Percentiles rank a stretch among this genome's conserved stretches.
phyloP scores from a whole-genome alignment of 225 moss, liverwort and hornwort genomes.

The Pseudisothecium myosuroides region DNA sequence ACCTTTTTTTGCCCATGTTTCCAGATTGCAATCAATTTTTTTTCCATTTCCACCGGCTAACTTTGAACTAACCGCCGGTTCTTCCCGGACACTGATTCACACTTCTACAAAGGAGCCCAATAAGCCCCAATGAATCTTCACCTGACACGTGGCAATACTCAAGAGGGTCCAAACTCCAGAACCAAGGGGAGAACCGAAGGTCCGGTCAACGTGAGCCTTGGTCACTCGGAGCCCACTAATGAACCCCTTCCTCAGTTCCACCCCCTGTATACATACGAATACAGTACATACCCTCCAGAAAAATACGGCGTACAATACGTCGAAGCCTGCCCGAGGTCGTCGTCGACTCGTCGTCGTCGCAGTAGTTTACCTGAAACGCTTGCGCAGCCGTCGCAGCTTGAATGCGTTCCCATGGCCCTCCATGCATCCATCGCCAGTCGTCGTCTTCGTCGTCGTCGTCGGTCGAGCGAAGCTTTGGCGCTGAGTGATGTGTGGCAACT shows the following conservation, averaged over 20 bases:
- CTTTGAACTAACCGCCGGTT: too few relatives aligned
- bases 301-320: neutral
- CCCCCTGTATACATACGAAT: neutral
- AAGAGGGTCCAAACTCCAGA: neutral
- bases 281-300: rapidly evolving
- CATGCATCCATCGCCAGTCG: neutral
- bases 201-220: neutral
- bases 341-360: neutral
- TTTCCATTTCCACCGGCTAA: too few relatives aligned
- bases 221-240: neutral
- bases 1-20: too few relatives aligned
- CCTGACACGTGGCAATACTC: neutral
- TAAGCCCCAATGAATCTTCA: neutral
- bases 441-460: neutral
- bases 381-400: neutral
- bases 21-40: too few relatives aligned
- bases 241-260: neutral
- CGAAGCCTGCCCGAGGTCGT: neutral
- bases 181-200: neutral
- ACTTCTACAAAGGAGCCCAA: neutral
- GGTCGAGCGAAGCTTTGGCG: neutral
- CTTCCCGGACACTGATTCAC: too few relatives aligned
- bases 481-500: neutral
- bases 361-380: neutral
- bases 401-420: neutral